phyloP scores from a whole-genome alignment of 2,329 filamentous ascomycete genomes.

The Magnaporthiopsis poae region DNA sequence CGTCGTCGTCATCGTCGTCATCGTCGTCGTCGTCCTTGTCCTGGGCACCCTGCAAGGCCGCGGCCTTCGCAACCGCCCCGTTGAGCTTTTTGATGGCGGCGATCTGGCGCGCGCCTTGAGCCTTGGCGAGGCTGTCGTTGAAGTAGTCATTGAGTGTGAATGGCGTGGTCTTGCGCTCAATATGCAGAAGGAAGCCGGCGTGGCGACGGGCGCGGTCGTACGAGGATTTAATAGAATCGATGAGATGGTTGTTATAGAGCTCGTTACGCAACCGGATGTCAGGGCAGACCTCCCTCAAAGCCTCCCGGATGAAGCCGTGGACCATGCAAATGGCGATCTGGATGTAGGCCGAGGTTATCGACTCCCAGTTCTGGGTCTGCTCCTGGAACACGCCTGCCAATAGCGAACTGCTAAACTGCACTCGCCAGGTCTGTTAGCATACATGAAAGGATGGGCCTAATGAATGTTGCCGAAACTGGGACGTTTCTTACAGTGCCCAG shows the following conservation, averaged over 20 bases:
- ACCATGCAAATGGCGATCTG: conserved; percentile 24
- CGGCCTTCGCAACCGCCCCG: too few species aligned
- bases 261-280: too few species aligned
- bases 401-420: conserved; percentile 21
- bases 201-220: conserved; percentile 36
- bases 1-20: too few species aligned
- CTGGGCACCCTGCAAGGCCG: too few species aligned
- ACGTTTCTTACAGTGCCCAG: conserved; percentile 33
- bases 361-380: conserved; percentile 44
- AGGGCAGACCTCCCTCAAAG: conserved; percentile 13
- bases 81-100: conserved; percentile 5
- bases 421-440: too few species aligned
- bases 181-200: conserved; percentile 37
- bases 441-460: conserved; percentile 18
- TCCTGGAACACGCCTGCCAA: conserved; percentile 36
- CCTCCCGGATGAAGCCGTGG: conserved; percentile 36
- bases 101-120: conserved; percentile 16
- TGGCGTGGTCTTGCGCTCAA: conserved; percentile 37
- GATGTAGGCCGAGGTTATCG: conserved; percentile 36
- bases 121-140: conserved; percentile 26
- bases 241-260: conserved; percentile 20
- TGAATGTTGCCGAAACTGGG: too few species aligned
- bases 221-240: conserved; percentile 23
- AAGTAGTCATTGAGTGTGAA: conserved; percentile 46
- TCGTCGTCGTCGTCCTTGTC: background rate